Percentiles rank a stretch among this genome's conserved stretches.
Conservation (phyloP, 306 rosid genomes). For the Sphenostylis stenocarpa region DNA sequence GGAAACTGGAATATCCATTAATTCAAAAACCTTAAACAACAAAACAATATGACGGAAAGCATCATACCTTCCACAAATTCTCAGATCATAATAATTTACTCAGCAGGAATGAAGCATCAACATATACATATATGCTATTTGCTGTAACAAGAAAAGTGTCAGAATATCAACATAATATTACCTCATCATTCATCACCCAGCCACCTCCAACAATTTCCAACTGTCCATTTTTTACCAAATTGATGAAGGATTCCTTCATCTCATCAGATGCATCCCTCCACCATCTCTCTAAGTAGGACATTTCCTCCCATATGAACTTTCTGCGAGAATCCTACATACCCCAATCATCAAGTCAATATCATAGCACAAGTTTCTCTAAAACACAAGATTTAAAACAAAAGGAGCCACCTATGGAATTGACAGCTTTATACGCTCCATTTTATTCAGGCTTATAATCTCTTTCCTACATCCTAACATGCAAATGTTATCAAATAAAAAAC, state of each 20-base stretch:
- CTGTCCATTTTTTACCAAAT: conserved; percentile 84
- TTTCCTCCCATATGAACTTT: conserved; percentile 99
- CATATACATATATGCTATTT: neutral
- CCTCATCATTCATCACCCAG: conserved; percentile 99
- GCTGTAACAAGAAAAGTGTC: neutral
- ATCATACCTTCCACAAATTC: neutral
- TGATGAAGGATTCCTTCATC: conserved; percentile 62
- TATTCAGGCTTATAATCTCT: neutral
- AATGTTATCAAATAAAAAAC: neutral
- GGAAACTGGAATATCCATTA: neutral
- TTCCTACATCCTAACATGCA: neutral
- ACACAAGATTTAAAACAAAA: neutral
- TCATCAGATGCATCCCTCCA: conserved; percentile 85
- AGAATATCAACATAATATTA: conserved; percentile 36
- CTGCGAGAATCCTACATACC: conserved; percentile 75
- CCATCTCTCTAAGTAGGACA: conserved; percentile 99
- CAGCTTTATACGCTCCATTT: neutral
- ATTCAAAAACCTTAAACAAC: neutral
- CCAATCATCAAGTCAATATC: conserved; percentile 17
- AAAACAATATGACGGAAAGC: neutral
- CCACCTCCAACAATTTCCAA: conserved; percentile 99
- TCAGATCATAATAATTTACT: neutral
- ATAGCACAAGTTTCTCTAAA: conserved; percentile 9
- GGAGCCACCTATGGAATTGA: neutral
- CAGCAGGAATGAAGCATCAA: conserved; percentile 11